Conservation (phyloP, 2,329 filamentous ascomycete species). For the Aspergillus puulaauensis region DNA sequence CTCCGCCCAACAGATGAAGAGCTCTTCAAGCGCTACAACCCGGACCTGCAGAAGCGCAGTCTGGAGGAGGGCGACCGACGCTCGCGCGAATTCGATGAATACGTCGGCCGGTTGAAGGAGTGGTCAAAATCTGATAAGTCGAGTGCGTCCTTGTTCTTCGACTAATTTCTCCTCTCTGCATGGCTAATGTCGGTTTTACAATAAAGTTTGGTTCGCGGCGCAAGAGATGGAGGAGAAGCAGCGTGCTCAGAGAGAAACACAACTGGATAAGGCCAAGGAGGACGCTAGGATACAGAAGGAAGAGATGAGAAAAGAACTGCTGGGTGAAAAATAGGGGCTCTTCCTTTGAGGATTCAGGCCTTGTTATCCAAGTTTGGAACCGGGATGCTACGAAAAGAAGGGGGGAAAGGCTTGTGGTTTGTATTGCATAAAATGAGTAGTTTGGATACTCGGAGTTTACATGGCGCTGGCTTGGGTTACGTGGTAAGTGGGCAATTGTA, state of each 20-base stretch:
- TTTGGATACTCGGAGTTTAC: not conserved
- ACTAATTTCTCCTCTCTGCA: not conserved
- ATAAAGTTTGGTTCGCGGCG: slow-evolving; percentile 41
- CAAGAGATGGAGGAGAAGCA: slow-evolving; percentile 36
- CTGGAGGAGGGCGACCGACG: slow-evolving; percentile 74
- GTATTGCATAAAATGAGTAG: not conserved
- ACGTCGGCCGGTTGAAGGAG: slow-evolving; percentile 79
- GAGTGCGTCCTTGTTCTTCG: slow-evolving; percentile 55
- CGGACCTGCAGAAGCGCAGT: slow-evolving; percentile 85
- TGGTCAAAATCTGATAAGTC: slow-evolving; percentile 89
- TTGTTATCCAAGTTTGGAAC: not conserved
- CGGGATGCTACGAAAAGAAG: not conserved
- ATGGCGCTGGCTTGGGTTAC: not conserved
- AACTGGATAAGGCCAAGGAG: slow-evolving; percentile 28
- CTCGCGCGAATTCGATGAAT: slow-evolving; percentile 86
- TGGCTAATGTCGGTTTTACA: not conserved
- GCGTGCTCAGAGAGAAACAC: slow-evolving; percentile 24
- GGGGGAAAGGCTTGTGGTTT: not conserved
- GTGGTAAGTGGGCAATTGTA: slow-evolving; percentile 1
- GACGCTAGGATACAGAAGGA: slow-evolving; percentile 35
- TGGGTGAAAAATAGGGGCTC: slow-evolving; percentile 32
- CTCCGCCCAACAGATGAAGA: slow-evolving; percentile 79
- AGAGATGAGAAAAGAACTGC: slow-evolving; percentile 41
- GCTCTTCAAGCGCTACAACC: slow-evolving; percentile 85
- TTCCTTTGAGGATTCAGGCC: not conserved